These are phyloP conservation scores for Saturnispora besseyi DNA, from an alignment of 805 yeast genomes.

Conservation along the genomic window DNA sequence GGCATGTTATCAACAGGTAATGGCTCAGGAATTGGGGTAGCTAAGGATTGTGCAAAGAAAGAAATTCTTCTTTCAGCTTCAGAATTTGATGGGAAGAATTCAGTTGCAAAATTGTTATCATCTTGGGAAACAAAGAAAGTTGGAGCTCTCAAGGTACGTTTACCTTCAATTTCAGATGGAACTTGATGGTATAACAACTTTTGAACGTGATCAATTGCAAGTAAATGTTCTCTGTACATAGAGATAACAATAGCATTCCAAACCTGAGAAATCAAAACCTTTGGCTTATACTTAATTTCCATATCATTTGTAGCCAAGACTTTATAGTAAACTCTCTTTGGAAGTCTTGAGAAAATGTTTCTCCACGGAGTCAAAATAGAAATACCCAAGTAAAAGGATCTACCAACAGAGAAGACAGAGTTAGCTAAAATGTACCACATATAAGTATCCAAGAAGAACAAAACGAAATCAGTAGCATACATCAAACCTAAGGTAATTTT, in stretches of 20 bases:
- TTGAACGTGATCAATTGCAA: slow-evolving; percentile 98
- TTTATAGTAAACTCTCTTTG: slow-evolving; percentile 98
- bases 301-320: slow-evolving; percentile 96
- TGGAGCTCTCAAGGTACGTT: slow-evolving; percentile 97
- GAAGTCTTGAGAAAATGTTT: slow-evolving; percentile 93
- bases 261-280: slow-evolving; percentile 94
- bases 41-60: slow-evolving; percentile 97
- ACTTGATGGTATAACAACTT: slow-evolving; percentile 96
- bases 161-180: slow-evolving; percentile 96
- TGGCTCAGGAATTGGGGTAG: slow-evolving; percentile 98
- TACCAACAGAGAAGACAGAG: slow-evolving; percentile 92
- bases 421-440: slow-evolving; percentile 97
- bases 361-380: slow-evolving; percentile 99
- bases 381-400: slow-evolving; percentile 97
- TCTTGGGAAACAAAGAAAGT: slow-evolving; percentile 98
- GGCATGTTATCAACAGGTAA: slow-evolving; percentile 99
- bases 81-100: slow-evolving; percentile 92
- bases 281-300: slow-evolving; percentile 98
- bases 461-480: slow-evolving; percentile 83
- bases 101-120: slow-evolving; percentile 89
- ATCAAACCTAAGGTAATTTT: slow-evolving; percentile 85
- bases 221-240: slow-evolving; percentile 98
- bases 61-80: slow-evolving; percentile 99
- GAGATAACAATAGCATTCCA: slow-evolving; percentile 99
- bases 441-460: slow-evolving; percentile 97